A percentile compares a stretch with the other conserved stretches of the same genome.
These are phyloP conservation scores for Wickerhamiella kurtzmanii DNA, from an alignment of 805 yeast species.

Conservation along the genomic window DNA sequence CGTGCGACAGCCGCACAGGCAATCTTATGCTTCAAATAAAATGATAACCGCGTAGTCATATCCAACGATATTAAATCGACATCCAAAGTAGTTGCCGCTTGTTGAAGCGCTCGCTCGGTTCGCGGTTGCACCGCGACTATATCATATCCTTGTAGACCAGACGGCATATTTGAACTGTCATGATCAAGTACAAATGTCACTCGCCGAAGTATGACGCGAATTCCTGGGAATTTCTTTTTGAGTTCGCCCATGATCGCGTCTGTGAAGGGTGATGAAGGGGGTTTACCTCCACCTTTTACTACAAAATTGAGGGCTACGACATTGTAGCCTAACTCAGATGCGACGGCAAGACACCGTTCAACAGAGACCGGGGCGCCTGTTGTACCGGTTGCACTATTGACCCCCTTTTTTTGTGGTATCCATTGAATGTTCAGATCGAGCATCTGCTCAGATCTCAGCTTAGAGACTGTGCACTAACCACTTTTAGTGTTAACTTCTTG, in stretches of 20 bases:
- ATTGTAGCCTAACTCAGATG: conserved; percentile 42
- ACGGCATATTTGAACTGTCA: conserved; percentile 29
- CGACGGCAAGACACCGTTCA: conserved; percentile 17
- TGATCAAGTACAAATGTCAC: conserved; percentile 55
- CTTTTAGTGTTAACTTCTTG: too few relatives aligned
- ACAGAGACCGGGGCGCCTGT: conserved; percentile 11
- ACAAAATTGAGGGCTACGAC: conserved; percentile 63
- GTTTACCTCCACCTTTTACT: conserved; percentile 14
- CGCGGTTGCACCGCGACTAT: conserved; percentile 68
- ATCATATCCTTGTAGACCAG: conserved; percentile 39
- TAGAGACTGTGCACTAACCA: too few relatives aligned
- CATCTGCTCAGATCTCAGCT: too few relatives aligned
- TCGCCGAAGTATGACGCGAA: conserved; percentile 45
- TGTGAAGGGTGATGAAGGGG: conserved; percentile 11
- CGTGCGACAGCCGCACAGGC: conserved; percentile 70
- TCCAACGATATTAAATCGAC: conserved; percentile 71
- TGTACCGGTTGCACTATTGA: neutral
- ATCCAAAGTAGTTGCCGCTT: conserved; percentile 63
- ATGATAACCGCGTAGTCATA: conserved; percentile 51
- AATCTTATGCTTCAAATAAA: conserved; percentile 68
- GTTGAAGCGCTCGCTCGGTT: conserved; percentile 63
- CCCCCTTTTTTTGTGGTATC: conserved; percentile 17
- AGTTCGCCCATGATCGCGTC: conserved; percentile 21
- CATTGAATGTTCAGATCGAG: conserved; percentile 27
- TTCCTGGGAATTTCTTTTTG: conserved; percentile 27